phyloP scores from a whole-genome alignment of 2,329 filamentous ascomycete species.

The Drechslerella coelobrocha region DNA sequence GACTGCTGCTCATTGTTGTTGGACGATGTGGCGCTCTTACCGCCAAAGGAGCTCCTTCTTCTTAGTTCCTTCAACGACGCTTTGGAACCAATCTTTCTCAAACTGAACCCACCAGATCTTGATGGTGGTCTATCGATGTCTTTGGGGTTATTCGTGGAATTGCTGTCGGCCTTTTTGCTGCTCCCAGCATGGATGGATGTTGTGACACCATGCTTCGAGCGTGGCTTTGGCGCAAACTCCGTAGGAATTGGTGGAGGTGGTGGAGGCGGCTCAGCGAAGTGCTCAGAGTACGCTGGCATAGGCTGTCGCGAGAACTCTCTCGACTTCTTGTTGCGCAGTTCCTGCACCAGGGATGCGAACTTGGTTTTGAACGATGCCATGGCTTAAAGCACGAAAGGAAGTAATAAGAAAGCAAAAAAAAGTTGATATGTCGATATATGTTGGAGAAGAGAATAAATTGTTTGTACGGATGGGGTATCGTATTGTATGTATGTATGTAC shows the following conservation, averaged over 20 bases:
- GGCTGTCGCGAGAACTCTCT: slow-evolving; percentile 45
- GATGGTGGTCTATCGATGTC: slow-evolving; percentile 31
- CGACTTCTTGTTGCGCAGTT: slow-evolving; percentile 47
- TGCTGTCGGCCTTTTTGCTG: background rate
- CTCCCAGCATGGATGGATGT: slow-evolving; percentile 21
- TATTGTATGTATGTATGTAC: slow-evolving; percentile 17
- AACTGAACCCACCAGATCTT: slow-evolving; percentile 42
- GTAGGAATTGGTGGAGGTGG: slow-evolving; percentile 35
- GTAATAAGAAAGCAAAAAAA: too few relatives aligned
- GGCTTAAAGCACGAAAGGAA: slow-evolving; percentile 2
- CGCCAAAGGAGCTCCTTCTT: slow-evolving; percentile 43
- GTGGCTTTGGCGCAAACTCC: slow-evolving; percentile 19
- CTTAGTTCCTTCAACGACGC: slow-evolving; percentile 37
- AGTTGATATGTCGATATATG: too few relatives aligned
- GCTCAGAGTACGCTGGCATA: slow-evolving; percentile 39
- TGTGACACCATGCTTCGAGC: slow-evolving; percentile 26
- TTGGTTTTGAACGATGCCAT: slow-evolving; percentile 50
- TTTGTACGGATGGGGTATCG: background rate
- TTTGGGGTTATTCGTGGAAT: background rate
- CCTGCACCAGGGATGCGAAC: slow-evolving; percentile 47
- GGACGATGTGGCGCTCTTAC: slow-evolving; percentile 35
- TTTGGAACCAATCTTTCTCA: slow-evolving; percentile 42
- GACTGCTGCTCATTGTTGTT: slow-evolving; percentile 38
- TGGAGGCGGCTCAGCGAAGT: slow-evolving; percentile 37
- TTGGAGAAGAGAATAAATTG: background rate